Base-by-base conservation (phyloP, 192 early-diverging fungal genomes). In the Lunasporangiospora selenospora region DNA sequence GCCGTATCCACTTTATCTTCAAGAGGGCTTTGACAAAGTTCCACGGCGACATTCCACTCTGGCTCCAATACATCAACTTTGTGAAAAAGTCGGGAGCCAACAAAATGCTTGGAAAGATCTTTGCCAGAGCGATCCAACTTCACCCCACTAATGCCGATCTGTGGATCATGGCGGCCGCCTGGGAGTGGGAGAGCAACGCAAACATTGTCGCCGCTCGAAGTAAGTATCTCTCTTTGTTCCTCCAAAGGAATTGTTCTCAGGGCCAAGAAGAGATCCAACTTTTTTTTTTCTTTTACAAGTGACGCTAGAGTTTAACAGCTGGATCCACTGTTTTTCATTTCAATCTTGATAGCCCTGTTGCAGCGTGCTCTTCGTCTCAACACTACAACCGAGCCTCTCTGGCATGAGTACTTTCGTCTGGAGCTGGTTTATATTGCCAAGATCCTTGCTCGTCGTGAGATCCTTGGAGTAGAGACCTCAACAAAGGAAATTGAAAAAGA, bases 51-150 rank as follows among this genome's bases (percentile, higher is more conserved):
- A 60, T 90, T 16, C 63, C 70, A 26, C 65, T 99, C 62, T 99
- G 97, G 97, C 47, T 92, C 39, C 93, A 96, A 78, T 99, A 93
- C 67, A 89, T 98, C 70, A 92, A 90, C 21, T 95, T 88, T 83
- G 85, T 90, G 15, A 87, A 86, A 63, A 75, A 51, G 11, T 77
- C 60, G 24, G 67, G 85, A 10, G 70, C 70, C 9, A 75, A 64
- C 40, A 90, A 83, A 54, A 77, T 87, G 27, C 75, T 97, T 18
- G 87, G 86, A 53, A 82, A 81, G 52, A 81, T 88, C 41, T 98
- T 91, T 85, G 93, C 63, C 41, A 82, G 90, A 27, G 96, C 93
- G 1, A 90, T 99, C 39, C 89, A 92, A 56, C 81, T 87, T 40
- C 95, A 97, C 57, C 97, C 95, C 6, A 83, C 73, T 16, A 91